These are phyloP conservation scores for Diaporthe citriasiana DNA, from an alignment of 2,329 filamentous ascomycete species.

Conservation along the genomic window DNA sequence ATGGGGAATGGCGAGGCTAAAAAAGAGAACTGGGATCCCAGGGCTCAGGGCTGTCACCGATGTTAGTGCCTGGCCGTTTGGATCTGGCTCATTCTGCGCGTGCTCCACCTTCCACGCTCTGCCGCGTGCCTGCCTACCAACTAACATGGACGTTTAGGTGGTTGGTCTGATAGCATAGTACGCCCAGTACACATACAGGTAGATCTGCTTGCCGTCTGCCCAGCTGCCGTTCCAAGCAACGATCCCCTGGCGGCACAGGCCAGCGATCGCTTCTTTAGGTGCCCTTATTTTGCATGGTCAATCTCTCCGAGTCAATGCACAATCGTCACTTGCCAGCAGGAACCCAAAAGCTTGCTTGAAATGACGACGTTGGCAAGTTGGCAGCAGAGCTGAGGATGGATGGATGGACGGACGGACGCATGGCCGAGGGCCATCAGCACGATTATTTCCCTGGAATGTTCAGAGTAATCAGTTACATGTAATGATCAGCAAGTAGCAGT, in stretches of 20 bases:
- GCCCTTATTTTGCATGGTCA: slow-evolving; percentile 28
- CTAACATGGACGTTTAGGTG: not conserved
- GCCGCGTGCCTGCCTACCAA: slow-evolving; percentile 27
- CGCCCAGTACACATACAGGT: slow-evolving; percentile 21
- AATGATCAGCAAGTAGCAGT: not conserved
- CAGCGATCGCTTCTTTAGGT: slow-evolving; percentile 9
- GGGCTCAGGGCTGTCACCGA: slow-evolving; percentile 28
- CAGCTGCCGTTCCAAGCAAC: slow-evolving; percentile 22
- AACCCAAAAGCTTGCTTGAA: not conserved
- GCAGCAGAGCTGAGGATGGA: not conserved
- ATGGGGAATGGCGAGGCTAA: slow-evolving; percentile 27
- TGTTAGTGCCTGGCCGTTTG: slow-evolving; percentile 31
- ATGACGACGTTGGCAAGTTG: slow-evolving; percentile 11
- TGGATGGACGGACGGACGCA: not conserved
- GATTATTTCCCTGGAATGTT: not conserved
- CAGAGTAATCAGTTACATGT: not conserved
- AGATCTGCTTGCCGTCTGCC: slow-evolving; percentile 30
- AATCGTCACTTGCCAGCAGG: slow-evolving; percentile 23
- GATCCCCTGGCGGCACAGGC: slow-evolving; percentile 30
- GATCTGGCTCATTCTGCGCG: slow-evolving; percentile 12
- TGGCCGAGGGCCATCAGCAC: not conserved
- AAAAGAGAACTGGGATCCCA: slow-evolving; percentile 29
- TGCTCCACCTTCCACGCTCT: slow-evolving; percentile 8
- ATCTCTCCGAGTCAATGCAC: slow-evolving; percentile 32
- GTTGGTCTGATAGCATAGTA: not conserved